Base-by-base conservation (phyloP, 768 basidiomycete species). In the Lactarius hengduanensis region DNA sequence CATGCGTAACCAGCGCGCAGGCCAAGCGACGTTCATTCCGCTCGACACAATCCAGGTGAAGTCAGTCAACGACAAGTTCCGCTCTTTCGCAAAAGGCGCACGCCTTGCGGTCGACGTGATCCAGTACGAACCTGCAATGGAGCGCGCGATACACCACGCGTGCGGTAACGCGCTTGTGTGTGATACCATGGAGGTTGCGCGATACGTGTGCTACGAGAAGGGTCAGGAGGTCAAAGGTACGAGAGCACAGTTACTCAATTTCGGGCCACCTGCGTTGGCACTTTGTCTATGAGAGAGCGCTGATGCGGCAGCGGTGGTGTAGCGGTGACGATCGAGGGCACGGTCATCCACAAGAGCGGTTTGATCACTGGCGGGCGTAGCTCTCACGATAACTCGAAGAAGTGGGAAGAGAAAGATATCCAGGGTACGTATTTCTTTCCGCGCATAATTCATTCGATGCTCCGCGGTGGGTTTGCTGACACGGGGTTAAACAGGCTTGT, bases 241-340 rank as follows among this genome's bases (percentile, higher is more conserved):
- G 84, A 36, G 13, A 10, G 47, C 9, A 20, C 10, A 22, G 47
- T 26, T 26, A 13, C 47, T 26, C 50, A 26, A 47, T 4, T 50
- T 50, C 9, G 9, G 43, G 18, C 43, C 9, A 9, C 6, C 40
- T 41, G 40, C 53, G 58, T 36, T 7, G 4, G 22, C 6, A 5
- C 28, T 18, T 20, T 59, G 30, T 15, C 50, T 7, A 9, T 62
- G 30, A 11, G 11, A 30, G 28, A 26, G 28, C 38, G 3, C 20
- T 59, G 41, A 63, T 41, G 22, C 15, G 2, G 55, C 36, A 61
- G 6, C n/a, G 54, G 54, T 40, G 50, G 36, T 30, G 50, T 64
- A 96, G 97, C 96, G 66, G 97, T 99, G 26, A 97, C 97, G 0
- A 80, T 99, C 53, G 96, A 98, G 54, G 97, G 97, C 1, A 98